Evolutionary conservation across 2,329 filamentous ascomycete species (phyloP).

Genomic region (Talaromyces sp.): DNA sequence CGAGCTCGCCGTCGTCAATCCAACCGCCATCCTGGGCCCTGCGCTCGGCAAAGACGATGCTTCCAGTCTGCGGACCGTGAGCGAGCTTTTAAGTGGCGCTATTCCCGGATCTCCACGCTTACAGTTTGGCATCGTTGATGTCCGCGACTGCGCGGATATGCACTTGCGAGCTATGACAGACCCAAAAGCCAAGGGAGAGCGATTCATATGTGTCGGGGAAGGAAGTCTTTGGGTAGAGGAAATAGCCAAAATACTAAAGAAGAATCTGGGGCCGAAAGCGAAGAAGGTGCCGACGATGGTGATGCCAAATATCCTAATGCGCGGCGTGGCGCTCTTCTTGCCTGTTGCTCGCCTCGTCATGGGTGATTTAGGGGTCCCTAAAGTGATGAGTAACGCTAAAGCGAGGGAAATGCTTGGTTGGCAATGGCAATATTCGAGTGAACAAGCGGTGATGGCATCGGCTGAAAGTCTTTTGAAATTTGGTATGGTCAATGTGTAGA

Average conservation of each 20-base stretch:
- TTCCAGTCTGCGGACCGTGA: constrained; percentile 25
- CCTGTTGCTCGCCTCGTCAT: constrained; percentile 11
- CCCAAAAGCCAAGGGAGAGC: constrained; percentile 6
- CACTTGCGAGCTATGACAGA: constrained; percentile 13
- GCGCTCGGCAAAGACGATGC: constrained; percentile 24
- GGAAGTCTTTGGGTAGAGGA: constrained; percentile 11
- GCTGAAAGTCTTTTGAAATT: constrained; percentile 8
- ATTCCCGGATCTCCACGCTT: constrained; percentile 28
- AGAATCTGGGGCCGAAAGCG: constrained; percentile 5
- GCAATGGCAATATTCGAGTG: constrained; percentile 13
- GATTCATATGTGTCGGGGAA: constrained; percentile 13
- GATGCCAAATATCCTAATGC: constrained; percentile 8
- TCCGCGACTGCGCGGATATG: constrained; percentile 10
- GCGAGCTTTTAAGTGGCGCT: constrained; percentile 28
- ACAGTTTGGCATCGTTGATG: background rate
- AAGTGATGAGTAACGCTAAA: constrained; percentile 5
- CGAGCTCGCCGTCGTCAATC: constrained; percentile 30
- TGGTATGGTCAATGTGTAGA: background rate
- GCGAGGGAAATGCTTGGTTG: constrained; percentile 16
- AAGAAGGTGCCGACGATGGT: constrained; percentile 11
- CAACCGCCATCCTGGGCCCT: constrained; percentile 30
- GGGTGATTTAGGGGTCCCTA: background rate
- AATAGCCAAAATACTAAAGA: constrained; percentile 5
- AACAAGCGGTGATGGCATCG: constrained; percentile 12
- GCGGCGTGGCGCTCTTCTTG: constrained; percentile 5